Base-by-base conservation (phyloP, 75 land plant genomes). In the Larix kaempferi region DNA sequence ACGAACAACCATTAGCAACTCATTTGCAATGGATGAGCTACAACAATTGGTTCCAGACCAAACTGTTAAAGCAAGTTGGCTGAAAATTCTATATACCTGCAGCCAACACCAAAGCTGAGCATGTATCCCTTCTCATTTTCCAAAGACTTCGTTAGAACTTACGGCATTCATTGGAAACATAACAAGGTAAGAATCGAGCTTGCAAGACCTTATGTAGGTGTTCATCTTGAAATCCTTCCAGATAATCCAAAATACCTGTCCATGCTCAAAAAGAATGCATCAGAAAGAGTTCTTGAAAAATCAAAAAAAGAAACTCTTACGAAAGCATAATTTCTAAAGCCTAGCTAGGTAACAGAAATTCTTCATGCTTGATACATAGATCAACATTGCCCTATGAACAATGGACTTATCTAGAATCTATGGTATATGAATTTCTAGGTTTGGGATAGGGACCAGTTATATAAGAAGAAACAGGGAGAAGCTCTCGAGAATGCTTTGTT, bases 41-140 rank as follows among this genome's bases (percentile, higher is more conserved):
- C 39, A 77, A 25, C 84, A 78, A 69, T 80, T 60, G 26, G 81
- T 60, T 56, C 77, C 75, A 22, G 84, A 80, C 79, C 87, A 84
- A 71, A 85, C 84, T n/a, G 76, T 80, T 57, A 93, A 57, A 25
- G 96, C 93, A 56, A 95, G 76, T 54, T 69, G 82, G 64, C 91
- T 83, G 77, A 95, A 95, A 29, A 93, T 80, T 65, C 86, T 85
- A 80, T 93, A 95, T 12, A 95, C 96, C 98, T 95, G 84, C 71
- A 52, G 54, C 1, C 16, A 37, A 26, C 33, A 41, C 35, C 52
- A 78, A 78, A 15, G 10, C 44, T 44, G 15, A 29, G 55, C 21
- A 23, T n/a, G 13, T 10, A 52, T 26, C 55, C 39, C 77, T 44
- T 52, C 56, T 39, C 19, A 69, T 78, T 17, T 71, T 10, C 15